Evolutionary conservation across 768 basidiomycete species (phyloP).

Genomic region (Daedaleopsis sinensis): DNA sequence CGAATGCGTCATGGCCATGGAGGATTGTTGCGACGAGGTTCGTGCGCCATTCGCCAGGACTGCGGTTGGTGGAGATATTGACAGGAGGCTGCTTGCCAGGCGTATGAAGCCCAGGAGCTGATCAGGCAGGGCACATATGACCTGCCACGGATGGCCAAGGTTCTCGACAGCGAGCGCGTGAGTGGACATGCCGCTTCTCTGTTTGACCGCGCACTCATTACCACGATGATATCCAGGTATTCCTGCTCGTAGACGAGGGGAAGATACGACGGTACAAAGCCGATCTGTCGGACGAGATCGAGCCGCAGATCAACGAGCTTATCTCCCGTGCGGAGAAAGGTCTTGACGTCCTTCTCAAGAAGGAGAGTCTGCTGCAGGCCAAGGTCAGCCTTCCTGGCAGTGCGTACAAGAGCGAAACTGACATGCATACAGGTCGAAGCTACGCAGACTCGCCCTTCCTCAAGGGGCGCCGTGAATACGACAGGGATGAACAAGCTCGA

Average conservation of each 20-base stretch:
- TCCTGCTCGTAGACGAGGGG: slow-evolving; percentile 71
- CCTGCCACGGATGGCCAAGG: slow-evolving; percentile 67
- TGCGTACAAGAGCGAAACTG: background rate
- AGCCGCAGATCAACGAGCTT: slow-evolving; percentile 78
- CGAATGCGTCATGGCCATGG: slow-evolving; percentile 78
- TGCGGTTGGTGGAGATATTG: background rate
- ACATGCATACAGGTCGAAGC: slow-evolving; percentile 54
- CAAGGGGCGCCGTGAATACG: slow-evolving; percentile 48
- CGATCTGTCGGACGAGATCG: slow-evolving; percentile 77
- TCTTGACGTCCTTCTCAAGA: slow-evolving; percentile 60
- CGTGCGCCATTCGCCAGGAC: slow-evolving; percentile 24
- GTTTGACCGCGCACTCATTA: background rate
- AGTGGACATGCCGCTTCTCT: slow-evolving; percentile 13
- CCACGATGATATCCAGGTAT: slow-evolving; percentile 51
- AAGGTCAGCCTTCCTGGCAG: slow-evolving; percentile 49
- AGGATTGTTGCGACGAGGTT: slow-evolving; percentile 80
- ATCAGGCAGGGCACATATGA: slow-evolving; percentile 73
- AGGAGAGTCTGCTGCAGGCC: slow-evolving; percentile 59
- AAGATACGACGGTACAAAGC: slow-evolving; percentile 76
- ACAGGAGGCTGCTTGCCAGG: slow-evolving; percentile 39
- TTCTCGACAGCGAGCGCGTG: slow-evolving; percentile 71
- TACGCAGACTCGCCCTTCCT: slow-evolving; percentile 43
- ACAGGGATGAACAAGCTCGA: slow-evolving; percentile 66
- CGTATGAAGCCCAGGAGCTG: slow-evolving; percentile 67
- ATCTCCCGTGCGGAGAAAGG: slow-evolving; percentile 73